Base-by-base conservation (phyloP, 345 rosid species). In the Eutrema heterophyllum region DNA sequence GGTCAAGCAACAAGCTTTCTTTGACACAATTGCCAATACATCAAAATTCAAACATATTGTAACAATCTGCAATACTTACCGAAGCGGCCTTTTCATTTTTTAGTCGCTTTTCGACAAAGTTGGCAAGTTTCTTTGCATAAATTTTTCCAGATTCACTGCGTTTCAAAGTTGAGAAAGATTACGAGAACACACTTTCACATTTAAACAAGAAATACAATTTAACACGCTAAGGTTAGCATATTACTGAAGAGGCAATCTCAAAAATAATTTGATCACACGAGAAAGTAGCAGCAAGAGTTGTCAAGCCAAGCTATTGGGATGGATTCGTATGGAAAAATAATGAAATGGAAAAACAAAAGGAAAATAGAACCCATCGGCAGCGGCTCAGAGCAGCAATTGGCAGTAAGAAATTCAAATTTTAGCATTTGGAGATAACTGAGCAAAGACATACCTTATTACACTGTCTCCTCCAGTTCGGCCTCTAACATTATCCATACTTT, bases 81-180 rank as follows among this genome's bases (percentile, higher is more conserved):
- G 99, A 92, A 67, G 99, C 99, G 58, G 99, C 88, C 80, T 89
- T 92, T 83, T 96, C 99, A 77, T 89, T 80, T 86, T 88, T 92
- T 69, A 96, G 83, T 71, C 98, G 84, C 82, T 92, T 96, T 81
- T 86, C 99, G 4, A 96, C 86, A 60, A 96, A 96, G 82, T 89
- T 86, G 12, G 92, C 81, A 39, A 96, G 97, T 81, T 96, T 96
- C 86, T 88, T 89, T 1, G 90, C 79, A 80, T 92, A 96, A 59
- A 96, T 74, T 81, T 90, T 94, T 77, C 99, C 98, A 51, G 85
- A 56, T 60, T 89, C 97, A 84, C 99, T 92, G 86, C 72, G 36
- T 70, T 70, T 67, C 67, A 57, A 70, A 76, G 66, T 70, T 63
- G 50, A 8, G 32, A 45, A 33, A 63, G 29, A 64, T 54, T 78